phyloP scores from a whole-genome alignment of 495 filamentous ascomycete genomes.

The Glutinoglossum americanum region DNA sequence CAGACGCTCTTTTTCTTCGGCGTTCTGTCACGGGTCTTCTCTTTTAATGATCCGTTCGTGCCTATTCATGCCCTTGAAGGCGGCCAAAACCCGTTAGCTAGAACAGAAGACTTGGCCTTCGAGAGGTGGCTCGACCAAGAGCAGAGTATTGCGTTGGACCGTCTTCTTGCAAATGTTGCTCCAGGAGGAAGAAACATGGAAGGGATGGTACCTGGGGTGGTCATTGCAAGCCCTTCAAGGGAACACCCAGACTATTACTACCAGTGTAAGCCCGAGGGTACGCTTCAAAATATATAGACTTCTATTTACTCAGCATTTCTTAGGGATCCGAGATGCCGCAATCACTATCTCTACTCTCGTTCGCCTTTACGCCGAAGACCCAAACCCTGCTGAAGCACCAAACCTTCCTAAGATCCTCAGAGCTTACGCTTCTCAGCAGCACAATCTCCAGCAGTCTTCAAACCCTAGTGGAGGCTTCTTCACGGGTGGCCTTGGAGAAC shows the following conservation, averaged over 20 bases:
- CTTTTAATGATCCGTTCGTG: not conserved
- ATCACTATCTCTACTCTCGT: conserved; percentile 14
- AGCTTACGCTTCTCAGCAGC: conserved; percentile 30
- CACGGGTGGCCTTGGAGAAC: conserved; percentile 28
- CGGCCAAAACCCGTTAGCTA: not conserved
- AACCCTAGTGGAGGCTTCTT: conserved; percentile 36
- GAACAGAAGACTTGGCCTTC: not conserved
- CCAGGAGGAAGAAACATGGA: conserved; percentile 11
- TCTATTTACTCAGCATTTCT: not conserved
- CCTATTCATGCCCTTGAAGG: not conserved
- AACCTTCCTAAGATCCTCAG: conserved; percentile 10
- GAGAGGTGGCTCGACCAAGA: conserved; percentile 13
- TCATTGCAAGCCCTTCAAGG: conserved; percentile 15
- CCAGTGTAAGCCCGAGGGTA: conserved; percentile 10
- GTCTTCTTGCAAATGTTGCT: conserved; percentile 14
- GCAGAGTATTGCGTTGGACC: conserved; percentile 12
- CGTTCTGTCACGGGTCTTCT: not conserved
- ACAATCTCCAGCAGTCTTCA: conserved; percentile 35
- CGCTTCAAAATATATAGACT: not conserved
- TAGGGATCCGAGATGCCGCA: conserved; percentile 17
- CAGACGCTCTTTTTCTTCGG: not conserved
- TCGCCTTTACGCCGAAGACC: conserved; percentile 11
- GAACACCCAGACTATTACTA: conserved; percentile 16
- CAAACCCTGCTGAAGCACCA: conserved; percentile 6
- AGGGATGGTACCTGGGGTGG: conserved; percentile 9